Evolutionary conservation across 2,329 filamentous ascomycete genomes (phyloP).

Genomic region (Claviceps pazoutovae): DNA sequence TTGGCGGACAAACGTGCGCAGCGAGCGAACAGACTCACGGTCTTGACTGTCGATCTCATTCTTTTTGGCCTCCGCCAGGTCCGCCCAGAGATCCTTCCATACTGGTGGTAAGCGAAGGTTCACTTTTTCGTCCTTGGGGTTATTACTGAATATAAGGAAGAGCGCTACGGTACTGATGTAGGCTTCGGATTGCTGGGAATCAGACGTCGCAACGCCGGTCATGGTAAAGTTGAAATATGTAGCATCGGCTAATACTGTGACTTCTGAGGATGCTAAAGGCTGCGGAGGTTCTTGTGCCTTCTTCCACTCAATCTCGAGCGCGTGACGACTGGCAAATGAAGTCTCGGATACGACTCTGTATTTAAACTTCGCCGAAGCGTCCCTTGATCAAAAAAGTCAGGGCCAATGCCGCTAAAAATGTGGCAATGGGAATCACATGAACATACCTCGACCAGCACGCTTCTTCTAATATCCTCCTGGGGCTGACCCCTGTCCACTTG

Average conservation of each 20-base stretch:
- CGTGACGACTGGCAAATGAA: slow-evolving; percentile 62
- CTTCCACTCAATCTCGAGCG: slow-evolving; percentile 64
- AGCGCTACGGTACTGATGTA: slow-evolving; percentile 72
- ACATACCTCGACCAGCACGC: slow-evolving; percentile 63
- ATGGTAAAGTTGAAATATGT: slow-evolving; percentile 57
- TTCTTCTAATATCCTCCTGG: slow-evolving; percentile 68
- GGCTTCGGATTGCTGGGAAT: slow-evolving; percentile 69
- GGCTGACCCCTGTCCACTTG: slow-evolving; percentile 63
- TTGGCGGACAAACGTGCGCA: slow-evolving; percentile 57
- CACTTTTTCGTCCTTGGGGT: slow-evolving; percentile 73
- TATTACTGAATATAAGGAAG: slow-evolving; percentile 67
- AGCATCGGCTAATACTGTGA: slow-evolving; percentile 32
- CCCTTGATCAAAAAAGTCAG: slow-evolving; percentile 30
- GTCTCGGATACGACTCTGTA: slow-evolving; percentile 60
- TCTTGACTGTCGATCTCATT: slow-evolving; percentile 56
- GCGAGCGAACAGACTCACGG: slow-evolving; percentile 49
- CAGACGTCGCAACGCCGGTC: slow-evolving; percentile 57
- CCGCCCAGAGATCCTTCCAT: slow-evolving; percentile 78
- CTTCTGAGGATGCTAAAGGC: slow-evolving; percentile 18
- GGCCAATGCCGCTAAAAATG: neutral
- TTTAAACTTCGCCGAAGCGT: slow-evolving; percentile 51
- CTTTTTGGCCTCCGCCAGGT: slow-evolving; percentile 60
- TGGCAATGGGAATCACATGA: neutral
- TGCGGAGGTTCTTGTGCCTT: slow-evolving; percentile 48
- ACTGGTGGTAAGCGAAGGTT: slow-evolving; percentile 61